A percentile compares a stretch with the other conserved stretches of the same genome.
Evolutionary conservation across 78 protist species (phyloP).

Genomic region (Dictyostelium capitatum): DNA sequence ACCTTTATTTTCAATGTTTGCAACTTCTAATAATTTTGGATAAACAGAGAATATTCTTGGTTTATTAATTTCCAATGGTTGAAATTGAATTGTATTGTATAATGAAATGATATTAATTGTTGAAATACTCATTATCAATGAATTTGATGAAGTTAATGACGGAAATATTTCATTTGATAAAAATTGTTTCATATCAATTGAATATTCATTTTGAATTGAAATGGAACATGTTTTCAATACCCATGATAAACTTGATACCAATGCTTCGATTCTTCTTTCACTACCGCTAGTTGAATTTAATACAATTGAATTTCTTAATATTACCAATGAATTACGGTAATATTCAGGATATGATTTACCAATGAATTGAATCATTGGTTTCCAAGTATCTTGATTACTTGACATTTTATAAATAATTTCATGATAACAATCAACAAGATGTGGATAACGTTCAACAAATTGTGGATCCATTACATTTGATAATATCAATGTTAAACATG

Average conservation of each 20-base stretch:
- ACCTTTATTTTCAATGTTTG: no score
- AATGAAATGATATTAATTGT: constrained; percentile 27
- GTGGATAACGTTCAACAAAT: constrained; percentile 43
- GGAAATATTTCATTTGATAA: not conserved
- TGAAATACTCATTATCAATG: constrained; percentile 3
- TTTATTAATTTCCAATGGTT: constrained; percentile 20
- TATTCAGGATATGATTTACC: not conserved
- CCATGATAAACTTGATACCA: constrained; percentile 39
- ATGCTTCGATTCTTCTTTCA: constrained; percentile 32
- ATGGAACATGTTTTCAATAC: constrained; percentile 45
- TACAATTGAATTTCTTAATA: constrained; percentile 8
- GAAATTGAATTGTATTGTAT: constrained; percentile 46
- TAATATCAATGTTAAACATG: constrained; percentile 42
- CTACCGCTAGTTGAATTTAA: not conserved
- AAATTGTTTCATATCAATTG: constrained; percentile 25
- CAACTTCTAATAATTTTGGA: constrained; percentile 9
- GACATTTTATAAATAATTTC: constrained; percentile 51
- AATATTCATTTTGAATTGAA: constrained; percentile 20
- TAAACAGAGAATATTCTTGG: constrained; percentile 30
- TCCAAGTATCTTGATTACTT: constrained; percentile 19
- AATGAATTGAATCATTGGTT: constrained; percentile 48
- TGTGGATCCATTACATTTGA: not conserved
- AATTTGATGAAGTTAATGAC: not conserved
- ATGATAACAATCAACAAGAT: constrained; percentile 47
- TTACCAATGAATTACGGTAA: not conserved